Evolutionary conservation across 1,139 yeast genomes (phyloP).

Genomic region (Geotrichum bryndzae): DNA sequence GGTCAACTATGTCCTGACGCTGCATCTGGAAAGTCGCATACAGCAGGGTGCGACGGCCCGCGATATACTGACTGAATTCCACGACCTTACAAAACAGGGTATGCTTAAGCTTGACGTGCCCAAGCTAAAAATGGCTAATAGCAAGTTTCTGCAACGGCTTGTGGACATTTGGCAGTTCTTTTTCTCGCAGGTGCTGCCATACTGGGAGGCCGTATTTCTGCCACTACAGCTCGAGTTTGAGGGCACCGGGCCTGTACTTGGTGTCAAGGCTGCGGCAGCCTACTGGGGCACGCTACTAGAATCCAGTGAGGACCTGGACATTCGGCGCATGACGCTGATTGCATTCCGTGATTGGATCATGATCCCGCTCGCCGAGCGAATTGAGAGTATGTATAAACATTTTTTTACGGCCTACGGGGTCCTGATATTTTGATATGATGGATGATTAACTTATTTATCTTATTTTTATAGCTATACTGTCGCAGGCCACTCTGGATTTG

Average conservation of each 20-base stretch:
- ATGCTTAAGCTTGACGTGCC: slow-evolving; percentile 39
- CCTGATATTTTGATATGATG: neutral
- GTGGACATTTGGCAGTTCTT: slow-evolving; percentile 51
- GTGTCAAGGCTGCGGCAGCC: slow-evolving; percentile 31
- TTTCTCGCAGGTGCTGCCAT: slow-evolving; percentile 48
- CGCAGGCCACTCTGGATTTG: slow-evolving; percentile 20
- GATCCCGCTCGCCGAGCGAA: slow-evolving; percentile 38
- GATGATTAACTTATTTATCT: neutral
- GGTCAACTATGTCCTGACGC: slow-evolving; percentile 44
- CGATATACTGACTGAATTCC: slow-evolving; percentile 41
- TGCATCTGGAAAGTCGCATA: slow-evolving; percentile 43
- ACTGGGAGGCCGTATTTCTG: slow-evolving; percentile 52
- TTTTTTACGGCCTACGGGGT: neutral
- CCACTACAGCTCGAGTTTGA: slow-evolving; percentile 53
- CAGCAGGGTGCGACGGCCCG: slow-evolving; percentile 36
- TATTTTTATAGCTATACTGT: slow-evolving; percentile 1
- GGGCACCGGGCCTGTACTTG: slow-evolving; percentile 36
- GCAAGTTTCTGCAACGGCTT: slow-evolving; percentile 29
- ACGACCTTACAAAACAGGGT: slow-evolving; percentile 44
- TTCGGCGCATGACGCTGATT: slow-evolving; percentile 32
- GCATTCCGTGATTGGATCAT: slow-evolving; percentile 36
- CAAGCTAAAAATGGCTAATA: slow-evolving; percentile 22
- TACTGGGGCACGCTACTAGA: slow-evolving; percentile 39
- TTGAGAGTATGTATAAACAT: slow-evolving; percentile 32
- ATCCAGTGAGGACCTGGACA: slow-evolving; percentile 28